Evolutionary conservation across 139 green algal genomes (phyloP), one percentile per base, ranked within the genome.

Genomic region (Dunaliella sp.): DNA sequence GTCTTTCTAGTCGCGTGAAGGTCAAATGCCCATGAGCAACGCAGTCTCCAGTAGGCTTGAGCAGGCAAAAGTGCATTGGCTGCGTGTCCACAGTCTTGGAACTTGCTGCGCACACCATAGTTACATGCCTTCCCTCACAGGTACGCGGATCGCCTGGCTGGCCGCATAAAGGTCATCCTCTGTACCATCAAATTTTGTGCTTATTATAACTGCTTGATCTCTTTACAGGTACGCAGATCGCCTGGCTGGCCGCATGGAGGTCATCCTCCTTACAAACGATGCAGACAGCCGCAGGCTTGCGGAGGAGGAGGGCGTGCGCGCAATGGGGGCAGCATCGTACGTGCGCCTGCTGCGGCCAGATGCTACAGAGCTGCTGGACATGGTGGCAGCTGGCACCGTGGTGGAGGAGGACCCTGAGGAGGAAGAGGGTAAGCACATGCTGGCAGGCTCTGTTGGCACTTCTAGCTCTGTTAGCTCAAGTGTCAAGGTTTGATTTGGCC

Each of bases 131-230:
- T 65, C 7, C 48, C 16, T 65, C n/a, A 34, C 80, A 92, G 88
- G 88, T 92, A 92, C 59, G 58, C 79, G 16, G 82, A 91, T 36
- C 88, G 88, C 1, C 58, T 94, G 24, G 86, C 85, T 0, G 59
- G 38, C 30, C 90, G 86, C 34, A 92, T 92, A 89, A 84, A 87
- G 3, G 87, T 99, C 57, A 81, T 98, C 0, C 87, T 99, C 38
- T 85, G 99, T 1, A 98, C 94, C 3, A 95, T 98, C 75, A 97
- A 99, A n/a, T n/a, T n/a, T n/a, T n/a, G n/a, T n/a, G n/a, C n/a
- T n/a, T n/a, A n/a, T n/a, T n/a, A n/a, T n/a, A n/a, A n/a, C n/a
- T n/a, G n/a, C 48, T 65, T 65, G 7, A 65, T 65, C 16, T 7
- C 48, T 65, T 65, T 32, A 34, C 80, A 92, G 88, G 88, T 92